A percentile compares a stretch with the other conserved stretches of the same genome.
Evolutionary conservation across 352 stramenopile genomes (phyloP).

Genomic region (Pythium sukuiense): DNA sequence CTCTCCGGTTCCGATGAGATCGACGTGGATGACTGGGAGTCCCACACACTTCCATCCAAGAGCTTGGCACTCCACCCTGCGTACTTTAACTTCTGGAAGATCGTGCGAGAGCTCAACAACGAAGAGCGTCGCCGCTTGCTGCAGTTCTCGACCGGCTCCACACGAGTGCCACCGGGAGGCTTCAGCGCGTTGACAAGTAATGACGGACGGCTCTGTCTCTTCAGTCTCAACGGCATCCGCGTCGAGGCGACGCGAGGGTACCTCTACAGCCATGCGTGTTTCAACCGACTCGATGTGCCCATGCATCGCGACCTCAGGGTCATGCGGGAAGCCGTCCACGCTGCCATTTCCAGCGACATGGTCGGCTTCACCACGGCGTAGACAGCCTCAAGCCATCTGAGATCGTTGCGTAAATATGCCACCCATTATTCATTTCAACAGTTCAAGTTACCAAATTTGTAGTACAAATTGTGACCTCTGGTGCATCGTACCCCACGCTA

Average conservation of each 20-base stretch:
- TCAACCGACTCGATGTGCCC: conserved; percentile 91
- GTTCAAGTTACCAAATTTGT: not conserved
- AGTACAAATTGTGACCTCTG: too few species aligned
- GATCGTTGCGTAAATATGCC: too few species aligned
- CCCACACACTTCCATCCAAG: conserved; percentile 48
- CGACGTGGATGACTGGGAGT: conserved; percentile 91
- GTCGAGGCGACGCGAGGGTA: conserved; percentile 17
- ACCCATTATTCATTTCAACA: too few species aligned
- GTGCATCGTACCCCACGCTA: too few species aligned
- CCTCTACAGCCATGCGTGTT: conserved; percentile 42
- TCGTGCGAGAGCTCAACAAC: conserved; percentile 55
- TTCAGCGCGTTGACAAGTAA: conserved; percentile 30
- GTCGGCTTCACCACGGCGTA: not conserved
- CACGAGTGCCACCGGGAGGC: conserved; percentile 21
- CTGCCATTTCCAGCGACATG: not conserved
- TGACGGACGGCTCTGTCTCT: conserved; percentile 30
- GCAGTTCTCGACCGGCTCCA: conserved; percentile 33
- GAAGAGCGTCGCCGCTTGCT: conserved; percentile 39
- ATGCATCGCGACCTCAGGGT: not conserved
- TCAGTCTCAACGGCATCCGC: conserved; percentile 28
- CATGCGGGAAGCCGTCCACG: not conserved
- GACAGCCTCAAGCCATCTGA: too few species aligned
- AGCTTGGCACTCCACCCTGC: conserved; percentile 15
- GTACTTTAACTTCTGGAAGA: conserved; percentile 27
- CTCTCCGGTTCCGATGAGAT: conserved; percentile 91